Base-by-base conservation (phyloP, 768 basidiomycete genomes). In the Pholiota molesta region DNA sequence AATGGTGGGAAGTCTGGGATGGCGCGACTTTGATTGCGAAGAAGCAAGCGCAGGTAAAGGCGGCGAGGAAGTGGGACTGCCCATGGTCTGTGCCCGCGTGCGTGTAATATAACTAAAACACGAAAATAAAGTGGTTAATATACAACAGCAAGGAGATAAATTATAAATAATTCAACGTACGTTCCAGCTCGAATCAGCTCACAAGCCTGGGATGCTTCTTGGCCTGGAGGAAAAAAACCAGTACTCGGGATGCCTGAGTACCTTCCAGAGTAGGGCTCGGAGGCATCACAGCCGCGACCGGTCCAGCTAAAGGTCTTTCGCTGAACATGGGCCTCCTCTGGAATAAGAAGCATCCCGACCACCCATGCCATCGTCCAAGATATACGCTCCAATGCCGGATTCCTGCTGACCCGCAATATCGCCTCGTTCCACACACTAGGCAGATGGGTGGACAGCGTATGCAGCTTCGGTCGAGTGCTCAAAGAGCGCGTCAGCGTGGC, bases 351-450 rank as follows among this genome's bases (percentile, higher is more conserved):
- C 40, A 35, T 23, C 62, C 4, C 35, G 57, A 42, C 65, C 69
- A 65, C 52, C 23, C 9, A 44, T 63, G 52, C 64, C 66, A 35
- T 75, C 74, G 3, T 69, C 66, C 2, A 79, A 67, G 2, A 79
- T 71, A 88, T 79, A 47, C 79, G 77, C 64, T 83, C 75, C 54
- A 88, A 76, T 1, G 72, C 59, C 0, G 81, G 78, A 71, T 88
- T 88, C 7, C 68, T 57, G 42, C 83, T 76, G 40, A 88, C 75
- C 45, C 78, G 65, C 60, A 85, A 79, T 59, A 88, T 78, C 14
- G 82, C 66, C 47, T 79, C 75, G 71, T 83, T 86, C 88, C 87
- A 89, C 0, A 87, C 74, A 4, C 81, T 78, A 1, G 88, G 88
- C 6, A 87, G 74, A 49, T 81, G 78, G 0, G 87, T 83, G 60